Base-by-base conservation (phyloP, 176 grass and related monocot genomes). In the Chrysopogon serrulatus region DNA sequence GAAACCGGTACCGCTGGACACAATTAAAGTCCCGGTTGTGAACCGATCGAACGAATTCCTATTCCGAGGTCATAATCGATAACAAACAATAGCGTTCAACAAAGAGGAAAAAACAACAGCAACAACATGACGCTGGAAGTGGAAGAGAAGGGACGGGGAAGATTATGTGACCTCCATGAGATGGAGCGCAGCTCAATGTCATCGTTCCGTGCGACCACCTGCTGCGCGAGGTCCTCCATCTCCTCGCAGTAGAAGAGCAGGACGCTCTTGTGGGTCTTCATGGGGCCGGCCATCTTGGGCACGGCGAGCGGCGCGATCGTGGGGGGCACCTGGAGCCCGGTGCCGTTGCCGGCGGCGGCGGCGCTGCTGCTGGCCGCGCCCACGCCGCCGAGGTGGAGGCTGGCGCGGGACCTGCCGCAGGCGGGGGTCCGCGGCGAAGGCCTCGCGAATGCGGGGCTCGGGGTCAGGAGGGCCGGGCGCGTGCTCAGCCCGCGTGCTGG, bases 201-300 rank as follows among this genome's bases (percentile, higher is more conserved):
- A n/a, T 99, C 96, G 63, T 91, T 96, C 42, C 90, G 78, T 17
- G 80, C 83, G 54, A 91, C 96, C 41, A 96, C 88, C 27, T 86
- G 87, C 51, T 78, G 73, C 14, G 96, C 96, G 53, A 99, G 89
- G 32, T 96, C 93, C 54, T 39, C 57, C 96, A 96, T 99, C 83
- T 99, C 96, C 87, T 96, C 96, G 85, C 93, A 99, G 84, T 96
- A 86, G 87, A 96, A 96, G 74, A 99, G 90, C 23, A 93, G 84
- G 36, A 99, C 86, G 77, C 45, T 95, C 91, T 98, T 98, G 6
- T 77, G 83, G 4, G 68, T 31, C 41, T 82, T 73, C 24, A 63
- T 61, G 41, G 65, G 43, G 26, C 65, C 65, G 40, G 78, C 43
- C 81, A 89, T 87, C 63, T 94, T 86, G 26, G 83, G 60, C 83